phyloP scores from a whole-genome alignment of 2,329 filamentous ascomycete genomes.

The Basipetospora chlamydospora region DNA sequence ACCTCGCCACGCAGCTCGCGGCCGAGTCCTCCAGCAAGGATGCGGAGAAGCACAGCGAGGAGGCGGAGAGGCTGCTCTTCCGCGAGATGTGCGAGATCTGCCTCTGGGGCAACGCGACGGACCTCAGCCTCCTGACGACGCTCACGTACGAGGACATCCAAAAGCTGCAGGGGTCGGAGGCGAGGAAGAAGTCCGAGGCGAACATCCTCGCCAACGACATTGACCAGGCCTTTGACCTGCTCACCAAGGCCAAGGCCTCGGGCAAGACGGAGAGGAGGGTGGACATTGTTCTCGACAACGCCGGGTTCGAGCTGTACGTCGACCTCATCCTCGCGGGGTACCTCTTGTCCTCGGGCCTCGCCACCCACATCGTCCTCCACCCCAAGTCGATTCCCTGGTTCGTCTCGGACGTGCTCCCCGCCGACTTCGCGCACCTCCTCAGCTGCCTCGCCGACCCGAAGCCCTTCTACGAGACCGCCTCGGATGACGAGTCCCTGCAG shows the following conservation, averaged over 20 bases:
- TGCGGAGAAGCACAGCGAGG: conserved; percentile 42
- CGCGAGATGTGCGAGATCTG: conserved; percentile 92
- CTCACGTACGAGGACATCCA: conserved; percentile 93
- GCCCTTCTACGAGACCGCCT: conserved; percentile 61
- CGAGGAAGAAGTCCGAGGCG: conserved; percentile 72
- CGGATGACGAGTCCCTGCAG: conserved; percentile 48
- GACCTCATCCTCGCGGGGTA: conserved; percentile 88
- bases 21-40: conserved; percentile 32
- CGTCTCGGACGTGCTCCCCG: conserved; percentile 83
- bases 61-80: conserved; percentile 68
- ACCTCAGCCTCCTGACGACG: conserved; percentile 78
- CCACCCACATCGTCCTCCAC: conserved; percentile 75
- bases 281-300: conserved; percentile 93
- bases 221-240: conserved; percentile 50
- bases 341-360: conserved; percentile 68
- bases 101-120: conserved; percentile 93
- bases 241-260: conserved; percentile 49
- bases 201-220: conserved; percentile 90
- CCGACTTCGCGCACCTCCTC: conserved; percentile 73
- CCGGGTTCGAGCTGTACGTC: conserved; percentile 93
- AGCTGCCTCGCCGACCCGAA: conserved; percentile 65
- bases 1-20: conserved; percentile 54
- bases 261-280: conserved; percentile 59
- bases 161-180: conserved; percentile 80
- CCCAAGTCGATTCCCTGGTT: conserved; percentile 97